phyloP scores from a whole-genome alignment of 306 rosid species.

The Abrus pulchellus region DNA sequence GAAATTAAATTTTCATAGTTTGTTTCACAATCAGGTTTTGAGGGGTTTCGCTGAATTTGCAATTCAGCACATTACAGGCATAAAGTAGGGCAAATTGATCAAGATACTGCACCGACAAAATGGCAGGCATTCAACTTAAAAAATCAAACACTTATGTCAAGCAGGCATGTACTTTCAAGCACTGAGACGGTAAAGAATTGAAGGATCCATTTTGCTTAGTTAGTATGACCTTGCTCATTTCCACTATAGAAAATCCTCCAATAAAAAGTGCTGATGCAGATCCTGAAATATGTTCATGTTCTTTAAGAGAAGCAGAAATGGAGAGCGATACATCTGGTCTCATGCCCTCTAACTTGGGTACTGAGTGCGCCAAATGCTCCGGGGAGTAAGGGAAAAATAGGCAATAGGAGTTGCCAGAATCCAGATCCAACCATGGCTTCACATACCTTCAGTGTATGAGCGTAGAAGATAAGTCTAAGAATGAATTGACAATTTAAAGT shows the following conservation, averaged over 20 bases:
- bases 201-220: constrained; percentile 28
- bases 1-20: background rate
- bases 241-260: constrained; percentile 89
- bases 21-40: constrained; percentile 24
- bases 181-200: background rate
- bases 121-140: constrained; percentile 23
- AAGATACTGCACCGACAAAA: constrained; percentile 26
- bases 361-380: constrained; percentile 79
- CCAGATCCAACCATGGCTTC: constrained; percentile 90
- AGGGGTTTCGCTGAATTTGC: constrained; percentile 28
- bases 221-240: constrained; percentile 67
- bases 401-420: constrained; percentile 75
- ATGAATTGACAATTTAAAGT: constrained; percentile 26
- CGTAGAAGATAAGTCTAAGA: constrained; percentile 38
- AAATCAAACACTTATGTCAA: constrained; percentile 32
- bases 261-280: constrained; percentile 84
- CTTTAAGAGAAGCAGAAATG: constrained; percentile 71
- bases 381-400: constrained; percentile 93
- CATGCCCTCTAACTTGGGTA: constrained; percentile 76
- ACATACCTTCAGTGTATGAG: constrained; percentile 68
- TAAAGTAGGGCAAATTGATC: constrained; percentile 37
- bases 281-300: constrained; percentile 70
- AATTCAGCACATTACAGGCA: constrained; percentile 35
- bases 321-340: constrained; percentile 75
- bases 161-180: constrained; percentile 25